phyloP scores from a whole-genome alignment of 345 rosid genomes.

The Salix koriyanagi region DNA sequence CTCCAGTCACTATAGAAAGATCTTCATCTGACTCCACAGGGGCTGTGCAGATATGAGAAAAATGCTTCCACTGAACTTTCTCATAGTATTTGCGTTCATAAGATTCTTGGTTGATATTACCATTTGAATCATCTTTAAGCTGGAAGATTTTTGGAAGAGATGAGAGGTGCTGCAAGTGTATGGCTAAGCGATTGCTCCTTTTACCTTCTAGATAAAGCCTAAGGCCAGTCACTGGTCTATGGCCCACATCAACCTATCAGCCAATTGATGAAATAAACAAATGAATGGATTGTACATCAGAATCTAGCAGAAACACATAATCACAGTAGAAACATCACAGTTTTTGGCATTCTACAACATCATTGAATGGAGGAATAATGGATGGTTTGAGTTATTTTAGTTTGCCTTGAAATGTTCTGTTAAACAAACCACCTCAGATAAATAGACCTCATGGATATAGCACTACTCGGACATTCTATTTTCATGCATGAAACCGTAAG shows the following conservation, averaged over 20 bases:
- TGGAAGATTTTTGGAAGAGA: conserved; percentile 84
- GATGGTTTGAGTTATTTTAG: too few relatives aligned
- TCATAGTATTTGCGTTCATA: conserved; percentile 68
- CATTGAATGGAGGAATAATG: not conserved
- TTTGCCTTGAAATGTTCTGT: too few relatives aligned
- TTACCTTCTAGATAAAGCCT: conserved; percentile 92
- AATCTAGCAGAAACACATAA: not conserved
- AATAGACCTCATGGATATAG: not conserved
- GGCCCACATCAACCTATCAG: conserved; percentile 86
- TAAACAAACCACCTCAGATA: too few relatives aligned
- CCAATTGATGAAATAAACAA: conserved; percentile 8
- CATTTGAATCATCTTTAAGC: conserved; percentile 63
- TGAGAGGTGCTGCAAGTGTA: conserved; percentile 92
- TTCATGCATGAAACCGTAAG: too few relatives aligned
- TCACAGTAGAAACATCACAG: not conserved
- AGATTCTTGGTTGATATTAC: conserved; percentile 42
- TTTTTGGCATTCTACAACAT: not conserved
- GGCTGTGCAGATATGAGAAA: conserved; percentile 88
- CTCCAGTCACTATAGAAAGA: conserved; percentile 80
- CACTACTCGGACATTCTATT: not conserved
- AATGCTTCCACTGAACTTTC: conserved; percentile 93
- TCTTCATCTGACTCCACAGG: conserved; percentile 83
- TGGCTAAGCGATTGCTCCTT: conserved; percentile 75
- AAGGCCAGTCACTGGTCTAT: conserved; percentile 90
- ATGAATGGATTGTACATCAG: conserved; percentile 2